Conservation (phyloP, 2,329 filamentous ascomycete genomes). For the Talaromyces amestolkiae region DNA sequence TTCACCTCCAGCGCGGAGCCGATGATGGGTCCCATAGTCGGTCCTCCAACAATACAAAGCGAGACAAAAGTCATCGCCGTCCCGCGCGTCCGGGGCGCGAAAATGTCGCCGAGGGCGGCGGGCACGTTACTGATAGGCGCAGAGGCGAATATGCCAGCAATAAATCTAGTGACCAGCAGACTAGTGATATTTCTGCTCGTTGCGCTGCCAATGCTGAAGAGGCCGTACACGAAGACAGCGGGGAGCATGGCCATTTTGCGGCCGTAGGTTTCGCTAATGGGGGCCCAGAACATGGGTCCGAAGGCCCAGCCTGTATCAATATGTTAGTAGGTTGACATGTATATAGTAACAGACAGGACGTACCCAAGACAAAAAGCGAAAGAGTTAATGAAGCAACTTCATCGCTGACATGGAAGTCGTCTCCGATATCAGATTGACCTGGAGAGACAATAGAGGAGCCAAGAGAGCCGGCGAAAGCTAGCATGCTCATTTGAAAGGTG, state of each 20-base stretch:
- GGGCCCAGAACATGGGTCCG: conserved; percentile 43
- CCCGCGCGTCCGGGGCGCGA: conserved; percentile 46
- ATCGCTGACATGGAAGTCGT: background rate
- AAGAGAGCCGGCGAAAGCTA: background rate
- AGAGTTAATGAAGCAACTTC: background rate
- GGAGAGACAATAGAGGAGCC: background rate
- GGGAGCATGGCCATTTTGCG: conserved; percentile 49
- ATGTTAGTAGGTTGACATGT: background rate
- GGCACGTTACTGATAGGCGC: conserved; percentile 52
- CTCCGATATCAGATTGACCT: background rate
- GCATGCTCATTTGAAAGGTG: background rate
- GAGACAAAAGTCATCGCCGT: conserved; percentile 48
- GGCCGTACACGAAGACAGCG: conserved; percentile 49
- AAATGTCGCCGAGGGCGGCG: conserved; percentile 52
- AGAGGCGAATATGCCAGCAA: conserved; percentile 53
- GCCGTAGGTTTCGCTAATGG: conserved; percentile 50
- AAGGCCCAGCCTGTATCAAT: conserved; percentile 34
- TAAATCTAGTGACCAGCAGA: conserved; percentile 52
- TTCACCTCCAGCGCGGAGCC: conserved; percentile 50
- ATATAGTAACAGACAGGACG: background rate
- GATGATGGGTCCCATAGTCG: conserved; percentile 49
- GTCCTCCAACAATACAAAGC: conserved; percentile 50
- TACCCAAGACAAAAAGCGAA: background rate
- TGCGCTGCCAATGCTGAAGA: conserved; percentile 57
- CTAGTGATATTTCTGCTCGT: conserved; percentile 36